Base-by-base conservation (phyloP, 768 basidiomycete species). In the Suillus clintonianus region DNA sequence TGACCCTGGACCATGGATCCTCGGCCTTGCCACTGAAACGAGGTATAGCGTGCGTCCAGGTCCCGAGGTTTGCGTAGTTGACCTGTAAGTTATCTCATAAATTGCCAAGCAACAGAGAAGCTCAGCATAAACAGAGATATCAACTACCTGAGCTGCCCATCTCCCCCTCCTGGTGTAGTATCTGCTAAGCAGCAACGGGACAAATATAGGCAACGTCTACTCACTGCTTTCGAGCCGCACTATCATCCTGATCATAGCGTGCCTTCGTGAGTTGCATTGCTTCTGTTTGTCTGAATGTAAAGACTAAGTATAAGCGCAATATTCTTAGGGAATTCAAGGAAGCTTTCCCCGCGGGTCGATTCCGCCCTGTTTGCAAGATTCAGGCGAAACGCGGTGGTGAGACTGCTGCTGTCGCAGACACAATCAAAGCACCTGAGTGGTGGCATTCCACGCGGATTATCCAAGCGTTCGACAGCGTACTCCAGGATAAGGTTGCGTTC, bases 1-100 rank as follows among this genome's bases (percentile, higher is more conserved):
- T 68, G 95, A 99, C 74, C 94, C 96, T 48, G 96, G 96, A 39
- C 97, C 97, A 64, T 99, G 94, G 89, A 95, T 99, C 69, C 86
- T 98, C 75, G 96, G 93, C 41, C 82, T 97, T 43, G 87, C 93
- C 13, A 92, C 92, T 2, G 91, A 96, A 72, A 89, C 91, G 9
- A 84, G 93, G 64, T 91, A 94, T 73, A 85, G 91, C 67, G 80
- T 94, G 22, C 82, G 90, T 32, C 85, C 89, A 10, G 80, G 88
- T 2, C 80, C 91, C 0, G 97, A 98, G 72, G 89, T 96, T 37
- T 94, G 92, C 71, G 82, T 97, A 47, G 88, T 92, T 68, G 94
- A 97, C 76, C 77, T 97, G 86, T 95, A 81, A 75, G 87, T 83
- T 27, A 27, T 32, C 57, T 64, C 24, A 34, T 58, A 13, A 27